Evolutionary conservation across 371 early-diverging fungal species (phyloP).

Genomic region (Haplosporangium sp.): DNA sequence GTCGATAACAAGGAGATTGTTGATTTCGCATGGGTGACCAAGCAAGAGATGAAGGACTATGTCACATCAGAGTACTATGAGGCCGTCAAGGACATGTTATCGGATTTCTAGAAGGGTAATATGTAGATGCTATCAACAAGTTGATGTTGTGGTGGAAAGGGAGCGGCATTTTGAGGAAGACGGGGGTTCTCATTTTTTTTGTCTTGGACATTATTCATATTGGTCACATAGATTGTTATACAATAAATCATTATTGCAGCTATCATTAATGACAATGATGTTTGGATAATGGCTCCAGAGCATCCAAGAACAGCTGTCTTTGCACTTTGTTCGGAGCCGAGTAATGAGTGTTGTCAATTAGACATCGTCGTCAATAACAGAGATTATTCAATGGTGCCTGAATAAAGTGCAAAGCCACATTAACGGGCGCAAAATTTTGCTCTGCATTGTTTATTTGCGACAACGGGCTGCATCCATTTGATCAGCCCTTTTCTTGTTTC

Average conservation of each 20-base stretch:
- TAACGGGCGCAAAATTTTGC: background rate
- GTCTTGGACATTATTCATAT: no score
- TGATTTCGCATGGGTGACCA: slow-evolving; percentile 90
- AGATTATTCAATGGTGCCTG: slow-evolving; percentile 2
- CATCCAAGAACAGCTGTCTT: no score
- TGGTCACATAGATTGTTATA: no score
- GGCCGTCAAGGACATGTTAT: slow-evolving; percentile 80
- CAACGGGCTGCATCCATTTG: background rate
- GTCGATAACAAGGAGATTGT: slow-evolving; percentile 66
- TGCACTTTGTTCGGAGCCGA: no score
- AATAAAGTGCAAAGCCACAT: background rate
- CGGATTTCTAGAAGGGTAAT: slow-evolving; percentile 60
- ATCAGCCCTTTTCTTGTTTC: slow-evolving; percentile 42
- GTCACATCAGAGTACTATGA: slow-evolving; percentile 79
- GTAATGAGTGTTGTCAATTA: background rate
- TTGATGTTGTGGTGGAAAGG: background rate
- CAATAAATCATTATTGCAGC: background rate
- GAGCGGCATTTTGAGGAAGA: background rate
- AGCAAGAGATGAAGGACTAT: slow-evolving; percentile 74
- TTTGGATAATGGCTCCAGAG: no score
- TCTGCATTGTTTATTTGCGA: background rate
- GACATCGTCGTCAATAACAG: no score
- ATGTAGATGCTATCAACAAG: background rate
- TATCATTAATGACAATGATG: no score
- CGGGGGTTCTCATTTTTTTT: background rate